Base-by-base conservation (phyloP, 2,329 filamentous ascomycete genomes). In the Beauveria pseudobassiana region DNA sequence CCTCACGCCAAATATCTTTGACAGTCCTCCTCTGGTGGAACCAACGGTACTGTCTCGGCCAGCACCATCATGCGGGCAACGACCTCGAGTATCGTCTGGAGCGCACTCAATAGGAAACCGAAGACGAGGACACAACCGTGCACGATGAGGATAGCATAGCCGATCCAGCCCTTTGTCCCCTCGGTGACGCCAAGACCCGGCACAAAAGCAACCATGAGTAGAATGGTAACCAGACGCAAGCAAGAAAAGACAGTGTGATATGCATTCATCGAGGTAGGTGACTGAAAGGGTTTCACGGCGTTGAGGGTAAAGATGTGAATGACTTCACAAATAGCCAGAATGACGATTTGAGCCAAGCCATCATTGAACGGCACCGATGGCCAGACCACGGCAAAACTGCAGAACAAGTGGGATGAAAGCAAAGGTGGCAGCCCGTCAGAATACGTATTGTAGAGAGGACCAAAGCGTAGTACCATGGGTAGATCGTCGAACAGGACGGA, bases 391-490 rank as follows among this genome's bases (percentile, higher is more conserved):
- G 63, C 96, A 78, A 70, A 96, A 87, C 5, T 89, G 96, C 63
- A 98, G 80, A 40, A 96, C 78, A 18, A 96, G 86, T 1, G 93
- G 93, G 22, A 97, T 87, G 48, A 96, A 81, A 7, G 93, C 92
- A 73, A 96, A 99, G 0, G 91, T 87, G 8, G 93, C 91, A 0
- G 92, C 91, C 93, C 90, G 72, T 99, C 95, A 26, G 90, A 95
- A 73, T 96, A 98, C 0, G 95, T 99, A 75, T 99, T 99, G 75
- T 99, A 99, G 8, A 99, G 79, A 5, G 95, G 91, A 0, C 95
- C 95, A 68, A 96, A 98, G 1, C 91, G 82, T 2, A 99, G 80
- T 9, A 98, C 87, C 0, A 91, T 97, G 7, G 91, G 87, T 54
- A 99, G 80, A 69, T 98, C 92, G 74, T 99, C 95, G 72, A 97